Base-by-base conservation (phyloP, 192 early-diverging fungal species). In the Oehlia diaphana region DNA sequence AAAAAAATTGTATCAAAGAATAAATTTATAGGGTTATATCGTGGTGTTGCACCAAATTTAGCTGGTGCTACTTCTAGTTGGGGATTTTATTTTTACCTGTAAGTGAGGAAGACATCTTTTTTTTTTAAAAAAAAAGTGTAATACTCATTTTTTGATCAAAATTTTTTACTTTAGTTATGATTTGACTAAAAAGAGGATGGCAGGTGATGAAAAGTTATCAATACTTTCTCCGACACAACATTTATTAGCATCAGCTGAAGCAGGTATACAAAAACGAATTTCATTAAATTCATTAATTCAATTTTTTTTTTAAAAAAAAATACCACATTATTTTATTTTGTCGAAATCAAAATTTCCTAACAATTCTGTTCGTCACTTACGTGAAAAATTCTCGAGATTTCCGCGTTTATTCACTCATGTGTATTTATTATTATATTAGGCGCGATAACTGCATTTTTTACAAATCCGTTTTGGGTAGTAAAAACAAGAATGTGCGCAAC, bases 81-180 rank as follows among this genome's bases (percentile, higher is more conserved):
- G 97, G 97, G 97, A 1, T 83, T 99, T n/a, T 99, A 98, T 80
- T 98, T 99, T 86, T 94, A 91, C 44, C 96, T 93, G 92, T 97
- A 95, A 86, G 88, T 68, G 68, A 87, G 85, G 70, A 82, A 76
- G 86, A 37, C 35, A 31, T 31, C 31, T 49, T 10, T n/a, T 65
- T 3, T n/a, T 23, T 47, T 47, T 47, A 47, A 47, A 47, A 47
- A 47, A 47, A 9, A 44, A 26, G 26, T 47, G 61, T 72, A 35
- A 4, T 31, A 19, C 47, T 61, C 13, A 72, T 31, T 63, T 73
- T 47, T 47, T 47, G 44, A 47, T 47, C 10, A 47, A 47, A 47
- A 47, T 47, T 2, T 47, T 47, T 47, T 44, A 44, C n/a, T 68
- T 63, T 66, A 91, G 89, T 85, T 91, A 91, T 74, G 84, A 87